Evolutionary conservation across 2,329 filamentous ascomycete genomes (phyloP).

Genomic region (Paraphoma sp.): DNA sequence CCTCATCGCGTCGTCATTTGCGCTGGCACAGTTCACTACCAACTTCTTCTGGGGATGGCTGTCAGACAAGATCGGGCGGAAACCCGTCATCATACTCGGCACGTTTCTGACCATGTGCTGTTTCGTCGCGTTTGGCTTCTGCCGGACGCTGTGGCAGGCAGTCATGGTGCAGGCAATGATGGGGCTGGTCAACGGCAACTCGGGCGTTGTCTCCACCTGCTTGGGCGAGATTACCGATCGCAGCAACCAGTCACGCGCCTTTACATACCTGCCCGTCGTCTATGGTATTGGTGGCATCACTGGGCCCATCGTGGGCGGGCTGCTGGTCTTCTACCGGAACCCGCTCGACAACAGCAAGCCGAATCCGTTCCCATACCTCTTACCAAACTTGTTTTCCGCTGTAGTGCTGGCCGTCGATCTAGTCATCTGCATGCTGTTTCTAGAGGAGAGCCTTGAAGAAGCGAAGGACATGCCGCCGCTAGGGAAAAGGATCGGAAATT

Average conservation of each 20-base stretch:
- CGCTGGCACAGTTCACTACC: conserved; percentile 87
- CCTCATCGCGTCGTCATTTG: conserved; percentile 87
- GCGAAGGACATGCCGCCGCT: conserved; percentile 67
- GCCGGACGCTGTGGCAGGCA: conserved; percentile 80
- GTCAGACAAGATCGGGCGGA: conserved; percentile 79
- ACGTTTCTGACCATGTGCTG: conserved; percentile 82
- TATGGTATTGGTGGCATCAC: conserved; percentile 95
- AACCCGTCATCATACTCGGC: conserved; percentile 81
- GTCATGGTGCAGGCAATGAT: conserved; percentile 86
- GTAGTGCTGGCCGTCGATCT: conserved; percentile 75
- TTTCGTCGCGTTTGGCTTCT: conserved; percentile 88
- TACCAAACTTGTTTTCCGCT: conserved; percentile 82
- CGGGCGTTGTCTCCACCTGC: conserved; percentile 90
- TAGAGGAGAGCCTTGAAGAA: conserved; percentile 84
- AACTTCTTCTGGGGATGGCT: conserved; percentile 92
- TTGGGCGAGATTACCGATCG: conserved; percentile 94
- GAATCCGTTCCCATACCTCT: conserved; percentile 78
- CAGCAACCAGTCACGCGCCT: conserved; percentile 91
- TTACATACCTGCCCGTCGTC: conserved; percentile 94
- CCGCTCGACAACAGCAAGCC: conserved; percentile 59
- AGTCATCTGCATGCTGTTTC: conserved; percentile 75
- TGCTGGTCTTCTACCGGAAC: conserved; percentile 72
- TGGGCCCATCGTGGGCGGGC: conserved; percentile 86
- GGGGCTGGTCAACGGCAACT: conserved; percentile 94
- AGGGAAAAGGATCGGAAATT: conserved; percentile 61